A percentile compares a stretch with the other conserved stretches of the same genome.
These are phyloP conservation scores for Acacia pycnantha DNA, from an alignment of 331 rosid genomes.

Conservation along the genomic window DNA sequence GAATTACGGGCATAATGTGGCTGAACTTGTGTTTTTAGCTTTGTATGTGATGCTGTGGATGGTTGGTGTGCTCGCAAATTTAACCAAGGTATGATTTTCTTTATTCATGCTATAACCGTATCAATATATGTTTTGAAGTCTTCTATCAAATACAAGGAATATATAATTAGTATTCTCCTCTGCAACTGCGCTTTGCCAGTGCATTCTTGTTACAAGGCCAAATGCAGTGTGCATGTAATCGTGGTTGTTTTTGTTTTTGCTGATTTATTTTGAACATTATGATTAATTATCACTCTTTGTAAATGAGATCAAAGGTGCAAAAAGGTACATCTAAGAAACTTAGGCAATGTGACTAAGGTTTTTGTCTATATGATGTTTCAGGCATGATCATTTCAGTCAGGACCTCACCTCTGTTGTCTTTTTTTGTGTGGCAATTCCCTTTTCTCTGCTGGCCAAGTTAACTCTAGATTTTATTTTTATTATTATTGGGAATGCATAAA, in stretches of 20 bases:
- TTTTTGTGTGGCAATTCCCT: not conserved
- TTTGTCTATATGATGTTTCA: not conserved
- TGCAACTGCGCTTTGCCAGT: not conserved
- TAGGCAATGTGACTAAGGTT: not conserved
- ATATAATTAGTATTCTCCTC: not conserved
- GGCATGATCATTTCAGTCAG: not conserved
- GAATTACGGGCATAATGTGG: slow-evolving; percentile 27
- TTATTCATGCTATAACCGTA: not conserved
- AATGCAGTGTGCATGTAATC: not conserved
- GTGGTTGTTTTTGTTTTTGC: not conserved
- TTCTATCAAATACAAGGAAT: not conserved
- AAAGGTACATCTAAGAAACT: not conserved
- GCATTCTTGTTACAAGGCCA: not conserved
- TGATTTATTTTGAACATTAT: not conserved
- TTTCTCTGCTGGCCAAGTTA: not conserved
- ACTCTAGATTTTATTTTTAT: not conserved
- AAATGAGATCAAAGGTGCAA: not conserved
- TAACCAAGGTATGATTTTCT: slow-evolving; percentile 60
- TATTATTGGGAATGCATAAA: not conserved
- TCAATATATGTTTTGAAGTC: slow-evolving; percentile 6
- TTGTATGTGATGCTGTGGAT: slow-evolving; percentile 82
- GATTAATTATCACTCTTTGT: not conserved
- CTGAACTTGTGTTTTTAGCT: slow-evolving; percentile 52
- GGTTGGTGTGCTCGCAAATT: slow-evolving; percentile 95
- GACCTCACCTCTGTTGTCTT: not conserved